Conservation (phyloP, 2,329 filamentous ascomycete genomes). For the Rhynchosporium graminicola region DNA sequence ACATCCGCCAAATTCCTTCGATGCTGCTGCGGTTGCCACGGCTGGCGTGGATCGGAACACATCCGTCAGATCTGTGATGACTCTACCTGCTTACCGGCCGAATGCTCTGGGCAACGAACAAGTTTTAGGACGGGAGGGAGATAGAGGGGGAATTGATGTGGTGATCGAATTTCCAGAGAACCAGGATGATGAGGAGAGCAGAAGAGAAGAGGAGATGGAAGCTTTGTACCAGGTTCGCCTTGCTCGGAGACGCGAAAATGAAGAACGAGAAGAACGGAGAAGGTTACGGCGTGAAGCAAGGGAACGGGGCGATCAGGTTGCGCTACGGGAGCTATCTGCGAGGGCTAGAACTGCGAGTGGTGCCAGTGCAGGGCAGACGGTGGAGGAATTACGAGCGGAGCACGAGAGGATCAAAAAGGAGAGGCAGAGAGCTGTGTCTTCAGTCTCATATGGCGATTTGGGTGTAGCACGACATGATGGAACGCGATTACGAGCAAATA, state of each 20-base stretch:
- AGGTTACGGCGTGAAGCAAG: constrained; percentile 71
- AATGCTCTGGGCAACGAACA: constrained; percentile 74
- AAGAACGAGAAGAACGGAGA: constrained; percentile 76
- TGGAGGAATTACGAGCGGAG: constrained; percentile 59
- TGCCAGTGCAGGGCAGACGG: constrained; percentile 45
- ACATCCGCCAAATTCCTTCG: constrained; percentile 23
- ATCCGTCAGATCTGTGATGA: constrained; percentile 91
- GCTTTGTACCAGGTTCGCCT: constrained; percentile 85
- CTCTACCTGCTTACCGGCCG: constrained; percentile 79
- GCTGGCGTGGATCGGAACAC: constrained; percentile 73
- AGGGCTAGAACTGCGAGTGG: constrained; percentile 51
- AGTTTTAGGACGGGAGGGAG: constrained; percentile 84
- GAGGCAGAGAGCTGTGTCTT: constrained; percentile 68
- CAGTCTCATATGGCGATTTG: constrained; percentile 74
- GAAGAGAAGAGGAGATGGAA: constrained; percentile 90
- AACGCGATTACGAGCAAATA: constrained; percentile 71
- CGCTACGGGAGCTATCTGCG: constrained; percentile 63
- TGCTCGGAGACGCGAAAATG: constrained; percentile 71
- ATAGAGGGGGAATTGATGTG: constrained; percentile 86
- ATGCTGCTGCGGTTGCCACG: constrained; percentile 17
- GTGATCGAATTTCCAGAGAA: constrained; percentile 85
- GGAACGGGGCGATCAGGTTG: constrained; percentile 65
- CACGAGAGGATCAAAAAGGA: constrained; percentile 58
- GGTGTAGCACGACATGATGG: constrained; percentile 78
- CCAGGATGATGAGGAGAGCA: constrained; percentile 71